Evolutionary conservation across 192 early-diverging fungal genomes (phyloP).

Genomic region (Thamnidium elegans): DNA sequence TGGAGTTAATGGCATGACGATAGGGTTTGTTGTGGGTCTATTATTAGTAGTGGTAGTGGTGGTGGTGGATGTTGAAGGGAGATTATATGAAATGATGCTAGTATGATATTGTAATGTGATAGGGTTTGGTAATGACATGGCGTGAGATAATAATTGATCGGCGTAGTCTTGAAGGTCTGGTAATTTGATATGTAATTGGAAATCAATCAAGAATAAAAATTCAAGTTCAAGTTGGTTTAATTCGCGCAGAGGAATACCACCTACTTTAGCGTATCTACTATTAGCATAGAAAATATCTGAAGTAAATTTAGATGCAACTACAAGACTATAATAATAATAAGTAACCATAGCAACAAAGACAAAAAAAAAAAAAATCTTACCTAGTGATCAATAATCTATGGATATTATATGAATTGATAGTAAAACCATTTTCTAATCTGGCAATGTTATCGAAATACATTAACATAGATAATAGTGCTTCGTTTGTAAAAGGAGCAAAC

Average conservation of each 20-base stretch:
- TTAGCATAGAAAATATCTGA: slow-evolving; percentile 73
- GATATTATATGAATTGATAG: slow-evolving; percentile 64
- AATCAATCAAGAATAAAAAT: slow-evolving; percentile 65
- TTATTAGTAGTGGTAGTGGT: not conserved
- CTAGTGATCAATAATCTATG: slow-evolving; percentile 66
- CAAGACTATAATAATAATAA: slow-evolving; percentile 40
- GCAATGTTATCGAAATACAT: slow-evolving; percentile 71
- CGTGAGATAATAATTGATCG: slow-evolving; percentile 50
- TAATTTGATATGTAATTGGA: slow-evolving; percentile 62
- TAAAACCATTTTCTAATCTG: slow-evolving; percentile 48
- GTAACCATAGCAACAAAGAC: no score
- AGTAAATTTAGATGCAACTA: slow-evolving; percentile 67
- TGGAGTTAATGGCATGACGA: slow-evolving; percentile 11
- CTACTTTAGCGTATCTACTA: slow-evolving; percentile 71
- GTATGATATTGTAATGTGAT: not conserved
- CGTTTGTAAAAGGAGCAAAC: slow-evolving; percentile 65
- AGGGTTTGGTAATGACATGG: slow-evolving; percentile 13
- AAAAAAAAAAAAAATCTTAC: slow-evolving; percentile 12
- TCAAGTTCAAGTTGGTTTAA: slow-evolving; percentile 77
- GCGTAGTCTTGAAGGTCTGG: slow-evolving; percentile 60
- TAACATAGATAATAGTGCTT: slow-evolving; percentile 60
- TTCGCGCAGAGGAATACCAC: slow-evolving; percentile 65
- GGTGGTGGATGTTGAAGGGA: not conserved
- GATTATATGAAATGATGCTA: not conserved
- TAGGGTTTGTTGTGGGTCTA: not conserved